Evolutionary conservation across 768 basidiomycete genomes (phyloP).

Genomic region (Panellus pusillus): DNA sequence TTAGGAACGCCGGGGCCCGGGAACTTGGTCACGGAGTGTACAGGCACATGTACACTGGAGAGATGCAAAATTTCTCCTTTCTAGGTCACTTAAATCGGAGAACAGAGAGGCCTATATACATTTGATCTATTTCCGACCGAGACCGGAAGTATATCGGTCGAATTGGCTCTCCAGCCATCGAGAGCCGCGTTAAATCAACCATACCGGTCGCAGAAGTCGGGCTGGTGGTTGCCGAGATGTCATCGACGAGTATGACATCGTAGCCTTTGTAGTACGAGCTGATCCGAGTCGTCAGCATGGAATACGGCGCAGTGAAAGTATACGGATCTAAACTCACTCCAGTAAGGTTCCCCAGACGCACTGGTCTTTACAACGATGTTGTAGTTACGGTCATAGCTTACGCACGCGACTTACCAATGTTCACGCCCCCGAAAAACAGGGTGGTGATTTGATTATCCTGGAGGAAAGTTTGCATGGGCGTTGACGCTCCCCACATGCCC

Average conservation of each 20-base stretch:
- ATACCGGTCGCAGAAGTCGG: conserved; percentile 31
- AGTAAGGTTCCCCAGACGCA: conserved; percentile 35
- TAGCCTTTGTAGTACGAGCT: conserved; percentile 36
- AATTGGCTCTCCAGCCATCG: conserved; percentile 32
- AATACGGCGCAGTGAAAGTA: not conserved
- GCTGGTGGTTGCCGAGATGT: conserved; percentile 34
- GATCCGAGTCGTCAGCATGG: not conserved
- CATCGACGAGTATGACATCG: conserved; percentile 34
- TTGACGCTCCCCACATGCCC: conserved; percentile 35
- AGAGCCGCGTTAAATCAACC: conserved; percentile 31
- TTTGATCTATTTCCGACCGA: not conserved
- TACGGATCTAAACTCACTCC: conserved; percentile 22
- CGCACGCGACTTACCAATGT: conserved; percentile 21
- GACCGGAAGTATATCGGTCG: conserved; percentile 28
- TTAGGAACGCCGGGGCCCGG: too few species aligned
- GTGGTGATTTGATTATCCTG: conserved; percentile 35
- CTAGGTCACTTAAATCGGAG: too few species aligned
- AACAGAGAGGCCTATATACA: too few species aligned
- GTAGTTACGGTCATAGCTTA: not conserved
- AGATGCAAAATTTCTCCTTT: too few species aligned
- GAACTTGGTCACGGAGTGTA: too few species aligned
- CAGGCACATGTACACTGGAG: too few species aligned
- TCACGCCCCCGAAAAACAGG: conserved; percentile 35
- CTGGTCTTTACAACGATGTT: conserved; percentile 21
- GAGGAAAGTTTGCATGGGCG: conserved; percentile 34